Evolutionary conservation across 1,284 basidiomycete species (phyloP).

Genomic region (Marasmius sp.): DNA sequence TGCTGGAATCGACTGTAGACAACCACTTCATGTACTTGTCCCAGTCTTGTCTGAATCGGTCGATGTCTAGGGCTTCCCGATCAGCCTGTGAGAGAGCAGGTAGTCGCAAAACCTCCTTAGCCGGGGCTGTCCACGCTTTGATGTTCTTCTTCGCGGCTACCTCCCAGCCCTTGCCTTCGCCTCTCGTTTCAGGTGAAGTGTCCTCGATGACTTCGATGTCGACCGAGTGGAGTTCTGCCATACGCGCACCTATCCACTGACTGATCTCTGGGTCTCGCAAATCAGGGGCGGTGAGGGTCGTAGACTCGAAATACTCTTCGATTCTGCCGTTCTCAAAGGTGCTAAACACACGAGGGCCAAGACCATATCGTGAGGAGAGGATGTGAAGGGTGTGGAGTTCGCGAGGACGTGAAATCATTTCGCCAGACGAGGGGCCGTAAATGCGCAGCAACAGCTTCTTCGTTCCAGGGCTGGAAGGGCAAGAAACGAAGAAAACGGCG

Average conservation of each 20-base stretch:
- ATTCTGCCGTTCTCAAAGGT: slow-evolving; percentile 92
- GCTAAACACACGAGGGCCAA: slow-evolving; percentile 90
- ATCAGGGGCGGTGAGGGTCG: slow-evolving; percentile 74
- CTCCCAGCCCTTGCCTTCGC: slow-evolving; percentile 54
- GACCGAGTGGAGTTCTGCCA: slow-evolving; percentile 92
- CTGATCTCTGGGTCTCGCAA: slow-evolving; percentile 76
- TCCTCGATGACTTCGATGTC: slow-evolving; percentile 71
- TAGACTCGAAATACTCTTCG: slow-evolving; percentile 91
- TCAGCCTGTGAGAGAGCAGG: slow-evolving; percentile 43
- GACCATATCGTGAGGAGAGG: slow-evolving; percentile 81
- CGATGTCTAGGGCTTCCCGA: slow-evolving; percentile 57
- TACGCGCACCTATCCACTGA: slow-evolving; percentile 83
- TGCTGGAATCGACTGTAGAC: slow-evolving; percentile 60
- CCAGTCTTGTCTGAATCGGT: slow-evolving; percentile 65
- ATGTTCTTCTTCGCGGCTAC: slow-evolving; percentile 63
- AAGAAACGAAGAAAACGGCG: slow-evolving; percentile 90
- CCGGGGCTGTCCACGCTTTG: slow-evolving; percentile 59
- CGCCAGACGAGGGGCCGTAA: slow-evolving; percentile 84
- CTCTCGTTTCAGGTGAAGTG: slow-evolving; percentile 33
- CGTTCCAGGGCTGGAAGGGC: slow-evolving; percentile 46
- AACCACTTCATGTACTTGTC: slow-evolving; percentile 70
- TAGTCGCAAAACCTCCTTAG: slow-evolving; percentile 64
- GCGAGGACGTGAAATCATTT: slow-evolving; percentile 80
- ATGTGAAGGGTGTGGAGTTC: slow-evolving; percentile 87
- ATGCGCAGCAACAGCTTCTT: slow-evolving; percentile 82